phyloP scores from a whole-genome alignment of 129 eudicot species.

The Saussurea involucrata region DNA sequence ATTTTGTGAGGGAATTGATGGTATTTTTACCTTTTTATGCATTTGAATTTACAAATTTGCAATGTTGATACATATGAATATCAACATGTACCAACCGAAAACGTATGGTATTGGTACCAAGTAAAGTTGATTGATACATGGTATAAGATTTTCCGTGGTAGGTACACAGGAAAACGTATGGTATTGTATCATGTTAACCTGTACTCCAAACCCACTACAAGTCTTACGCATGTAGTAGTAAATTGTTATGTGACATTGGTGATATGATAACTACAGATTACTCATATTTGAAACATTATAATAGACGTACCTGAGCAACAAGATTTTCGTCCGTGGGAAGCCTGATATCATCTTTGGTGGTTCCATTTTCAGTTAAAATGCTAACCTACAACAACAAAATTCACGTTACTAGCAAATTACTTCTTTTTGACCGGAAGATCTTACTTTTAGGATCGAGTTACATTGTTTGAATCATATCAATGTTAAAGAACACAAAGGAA shows the following conservation, averaged over 20 bases:
- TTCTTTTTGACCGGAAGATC: not conserved
- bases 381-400: slow-evolving; percentile 26
- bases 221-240: not conserved
- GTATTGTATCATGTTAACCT: not conserved
- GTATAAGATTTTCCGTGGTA: not conserved
- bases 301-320: slow-evolving; percentile 33
- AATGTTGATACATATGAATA: not conserved
- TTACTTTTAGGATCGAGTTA: not conserved
- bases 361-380: slow-evolving; percentile 47
- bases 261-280: not conserved
- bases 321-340: slow-evolving; percentile 44
- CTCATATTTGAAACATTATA: not conserved
- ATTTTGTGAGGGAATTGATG: not conserved
- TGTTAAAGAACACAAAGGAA: not conserved
- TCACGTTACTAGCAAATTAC: not conserved
- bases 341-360: slow-evolving; percentile 50
- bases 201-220: not conserved
- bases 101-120: not conserved
- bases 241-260: not conserved
- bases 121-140: not conserved
- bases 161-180: not conserved
- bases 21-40: no score
- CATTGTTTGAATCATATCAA: not conserved
- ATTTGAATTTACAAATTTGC: no score
- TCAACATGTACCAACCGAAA: not conserved